Evolutionary conservation across 306 rosid genomes (phyloP), one percentile per base, ranked within the genome.

Genomic region (Quercus suber): DNA sequence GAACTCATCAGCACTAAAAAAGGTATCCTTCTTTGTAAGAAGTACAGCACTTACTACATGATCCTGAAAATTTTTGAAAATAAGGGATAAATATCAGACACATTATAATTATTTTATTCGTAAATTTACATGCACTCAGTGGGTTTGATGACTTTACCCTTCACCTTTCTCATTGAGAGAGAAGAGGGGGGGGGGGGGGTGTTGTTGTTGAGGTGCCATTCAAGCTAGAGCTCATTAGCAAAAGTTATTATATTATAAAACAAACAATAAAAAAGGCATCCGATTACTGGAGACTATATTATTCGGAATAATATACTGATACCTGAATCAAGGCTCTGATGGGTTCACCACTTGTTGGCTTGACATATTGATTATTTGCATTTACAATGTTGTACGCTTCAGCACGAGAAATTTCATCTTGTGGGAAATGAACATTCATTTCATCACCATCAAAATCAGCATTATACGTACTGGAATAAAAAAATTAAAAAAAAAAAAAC

Each of bases 371-470:
- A 83, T 91, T 92, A 88, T 95, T 95, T 73, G 99, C 99, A 80
- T 95, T 95, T 57, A 95, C 97, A 52, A 95, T 83, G 81, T 91
- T 91, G 90, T 92, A 95, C 27, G 98, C 99, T 91, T 95, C 99
- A 30, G 98, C 92, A 15, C 96, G 98, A 43, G 99, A 91, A 84
- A 91, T 90, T 80, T 95, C 99, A 76, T 95, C 99, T 95, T 95
- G 99, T 4, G 99, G 99, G 78, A 95, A 91, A 84, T 95, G 99
- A 78, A 94, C 99, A 73, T 94, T 94, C 86, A 94, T 94, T 88
- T 94, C 99, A 84, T 94, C 97, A 73, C 99, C 97, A 73, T 94
- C 99, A 71, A 94, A 92, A 91, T 94, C 99, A 84, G 99, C 99
- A 84, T 94, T 94, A 80, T 89, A 94, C 0, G 97, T 92, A 80